Conservation (phyloP, 23 red algal species). For the Gracilariopsis chorda region DNA sequence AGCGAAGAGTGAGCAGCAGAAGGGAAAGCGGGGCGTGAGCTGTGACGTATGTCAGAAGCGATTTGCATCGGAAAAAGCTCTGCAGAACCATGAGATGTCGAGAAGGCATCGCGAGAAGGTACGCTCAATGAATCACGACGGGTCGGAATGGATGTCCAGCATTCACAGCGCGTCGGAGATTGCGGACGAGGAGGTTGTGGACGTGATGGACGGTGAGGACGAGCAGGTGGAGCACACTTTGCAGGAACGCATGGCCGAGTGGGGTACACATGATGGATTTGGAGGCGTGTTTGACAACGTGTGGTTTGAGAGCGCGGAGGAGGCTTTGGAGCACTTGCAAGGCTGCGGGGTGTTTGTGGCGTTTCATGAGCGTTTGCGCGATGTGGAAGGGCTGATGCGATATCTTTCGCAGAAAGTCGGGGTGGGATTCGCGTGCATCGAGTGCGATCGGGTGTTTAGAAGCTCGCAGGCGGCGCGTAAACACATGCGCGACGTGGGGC, state of each 20-base stretch:
- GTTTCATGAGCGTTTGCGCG: slow-evolving; percentile 63
- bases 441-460: slow-evolving; percentile 63
- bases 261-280: background rate
- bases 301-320: slow-evolving; percentile 16
- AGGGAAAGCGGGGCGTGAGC: background rate
- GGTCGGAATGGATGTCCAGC: background rate
- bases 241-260: slow-evolving; percentile 28
- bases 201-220: background rate
- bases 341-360: slow-evolving; percentile 78
- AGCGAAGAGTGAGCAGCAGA: background rate
- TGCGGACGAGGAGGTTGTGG: background rate
- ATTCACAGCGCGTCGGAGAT: background rate
- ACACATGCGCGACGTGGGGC: slow-evolving; percentile 90
- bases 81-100: slow-evolving; percentile 76
- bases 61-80: slow-evolving; percentile 78
- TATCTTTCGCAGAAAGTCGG: slow-evolving; percentile 92
- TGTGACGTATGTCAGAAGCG: slow-evolving; percentile 81
- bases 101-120: slow-evolving; percentile 70
- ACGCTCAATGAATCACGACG: background rate
- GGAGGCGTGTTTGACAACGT: slow-evolving; percentile 79
- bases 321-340: slow-evolving; percentile 75
- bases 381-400: slow-evolving; percentile 67
- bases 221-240: slow-evolving; percentile 27
- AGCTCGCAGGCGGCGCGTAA: slow-evolving; percentile 28
- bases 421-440: slow-evolving; percentile 58